Base-by-base conservation (phyloP, 805 yeast genomes). In the Starmerella khaoyaiensis region DNA sequence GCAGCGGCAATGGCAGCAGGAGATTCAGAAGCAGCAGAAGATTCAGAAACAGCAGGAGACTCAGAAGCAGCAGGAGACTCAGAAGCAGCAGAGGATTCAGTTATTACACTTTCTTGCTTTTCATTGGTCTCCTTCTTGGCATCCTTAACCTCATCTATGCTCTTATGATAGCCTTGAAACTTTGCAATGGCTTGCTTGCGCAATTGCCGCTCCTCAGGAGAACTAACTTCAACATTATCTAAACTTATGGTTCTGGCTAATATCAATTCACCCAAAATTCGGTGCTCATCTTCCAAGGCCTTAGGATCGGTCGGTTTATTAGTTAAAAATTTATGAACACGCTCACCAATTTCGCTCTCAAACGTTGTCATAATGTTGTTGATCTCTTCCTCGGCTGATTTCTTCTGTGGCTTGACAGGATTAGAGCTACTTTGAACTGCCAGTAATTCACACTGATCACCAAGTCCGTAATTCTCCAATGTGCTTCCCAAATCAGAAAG, bases 151-250 rank as follows among this genome's bases (percentile, higher is more conserved):
- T 14, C 18, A 37, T 59, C 63, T 18, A 59, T 40, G 20, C 40
- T 32, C 17, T 35, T 31, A 40, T 59, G 62, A 41, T 48, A 50
- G 28, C 38, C 21, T 39, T 59, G 62, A 35, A 59, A 41, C 32
- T 38, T 44, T 33, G 56, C 58, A 36, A 59, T 55, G 7, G 57
- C 59, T n/a, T 35, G 34, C 40, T 55, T 56, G 36, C 63, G 50
- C 25, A 31, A 28, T 22, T 42, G 43, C 9, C 63, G 51, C 33
- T 58, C 61, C 9, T 46, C 49, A 31, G 54, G 51, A 2, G 46
- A 53, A 18, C 44, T 31, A n/a, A 55, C 58, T 31, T 59, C 61
- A 21, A 59, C 50, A 29, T 53, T 52, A 44, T 59, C 63, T 17
- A 59, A 50, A 30, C 49, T 31, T 31, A 59, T 51, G 40, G 55